Base-by-base conservation (phyloP, 768 basidiomycete genomes). In the Nidularia pulvinata region DNA sequence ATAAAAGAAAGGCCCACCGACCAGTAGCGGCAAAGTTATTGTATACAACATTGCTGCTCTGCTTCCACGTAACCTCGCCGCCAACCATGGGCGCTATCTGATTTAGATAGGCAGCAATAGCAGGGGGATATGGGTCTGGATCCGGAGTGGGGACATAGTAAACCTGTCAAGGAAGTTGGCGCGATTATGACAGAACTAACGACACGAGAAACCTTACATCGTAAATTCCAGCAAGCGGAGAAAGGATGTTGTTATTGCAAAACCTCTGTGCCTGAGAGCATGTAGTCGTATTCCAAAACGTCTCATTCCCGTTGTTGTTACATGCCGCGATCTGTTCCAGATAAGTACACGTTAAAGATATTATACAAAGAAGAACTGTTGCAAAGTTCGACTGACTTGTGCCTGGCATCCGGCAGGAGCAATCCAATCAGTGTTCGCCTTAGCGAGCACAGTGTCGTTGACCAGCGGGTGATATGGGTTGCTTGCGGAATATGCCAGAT, bases 381-480 rank as follows among this genome's bases (percentile, higher is more conserved):
- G 25, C 33, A 22, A 25, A 46, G 16, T 13, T 25, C 9, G 36
- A 53, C 10, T 52, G 25, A 82, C 81, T 69, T 77, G 76, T 48
- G 69, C 76, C 50, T 69, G 71, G 63, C 85, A 88, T 1, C 84
- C 84, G 11, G 63, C 67, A 0, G 73, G 60, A 14, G 64, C 55
- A 19, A 64, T 69, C 71, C 71, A 84, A 39, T 77, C 68, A 1
- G 58, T 70, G 57, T 78, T 80, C 0, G 79, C 83, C 1, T 60
- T 60, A 1, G 61, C 49, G 48, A 84, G 71, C 1, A 71, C 72
- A 4, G 74, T 69, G 2, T 59, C 25, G 0, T 75, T 75, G 5
- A 84, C 83, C 4, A 85, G 71, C 0, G 81, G 59, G 55, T 84
- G 79, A 61, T 86, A 86, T 45, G 81, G 75, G 62, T 85, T 86